Percentiles rank a stretch among this genome's conserved stretches.
These are phyloP conservation scores for Pleurotus citrinopileatus DNA, from an alignment of 768 basidiomycete genomes.

Conservation along the genomic window DNA sequence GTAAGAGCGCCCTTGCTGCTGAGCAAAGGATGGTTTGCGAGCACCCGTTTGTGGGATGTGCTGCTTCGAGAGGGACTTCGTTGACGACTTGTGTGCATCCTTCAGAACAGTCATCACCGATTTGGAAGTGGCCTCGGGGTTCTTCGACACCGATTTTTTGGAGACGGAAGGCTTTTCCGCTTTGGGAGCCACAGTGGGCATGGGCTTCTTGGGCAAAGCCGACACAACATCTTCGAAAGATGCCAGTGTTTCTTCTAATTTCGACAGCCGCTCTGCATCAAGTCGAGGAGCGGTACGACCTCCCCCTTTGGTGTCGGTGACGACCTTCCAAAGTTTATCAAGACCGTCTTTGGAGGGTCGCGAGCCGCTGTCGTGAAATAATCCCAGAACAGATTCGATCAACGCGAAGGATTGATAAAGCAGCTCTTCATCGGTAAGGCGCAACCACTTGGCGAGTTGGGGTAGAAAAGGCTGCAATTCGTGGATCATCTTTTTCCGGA, in stretches of 20 bases:
- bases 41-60: not conserved
- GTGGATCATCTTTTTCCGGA: conserved; percentile 73
- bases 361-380: conserved; percentile 64
- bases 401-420: conserved; percentile 87
- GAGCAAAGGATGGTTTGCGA: conserved; percentile 17
- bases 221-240: conserved; percentile 61
- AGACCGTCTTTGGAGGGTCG: conserved; percentile 54
- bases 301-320: conserved; percentile 55
- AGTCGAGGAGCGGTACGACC: conserved; percentile 51
- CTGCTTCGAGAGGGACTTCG: not conserved
- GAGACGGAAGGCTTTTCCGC: not conserved
- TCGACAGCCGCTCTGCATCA: conserved; percentile 54
- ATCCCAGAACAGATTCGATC: conserved; percentile 72
- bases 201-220: conserved; percentile 26
- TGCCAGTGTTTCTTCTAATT: conserved; percentile 65
- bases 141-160: not conserved
- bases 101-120: not conserved
- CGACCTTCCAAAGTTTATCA: conserved; percentile 63
- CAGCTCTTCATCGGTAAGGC: conserved; percentile 89
- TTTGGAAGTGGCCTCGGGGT: not conserved
- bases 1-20: conserved; percentile 29
- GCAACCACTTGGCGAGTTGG: conserved; percentile 83
- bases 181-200: conserved; percentile 10
- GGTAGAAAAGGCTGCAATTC: conserved; percentile 76
- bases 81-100: too few species aligned